Base-by-base conservation (phyloP, 2,329 filamentous ascomycete species). In the Plectosphaerella plurivora region DNA sequence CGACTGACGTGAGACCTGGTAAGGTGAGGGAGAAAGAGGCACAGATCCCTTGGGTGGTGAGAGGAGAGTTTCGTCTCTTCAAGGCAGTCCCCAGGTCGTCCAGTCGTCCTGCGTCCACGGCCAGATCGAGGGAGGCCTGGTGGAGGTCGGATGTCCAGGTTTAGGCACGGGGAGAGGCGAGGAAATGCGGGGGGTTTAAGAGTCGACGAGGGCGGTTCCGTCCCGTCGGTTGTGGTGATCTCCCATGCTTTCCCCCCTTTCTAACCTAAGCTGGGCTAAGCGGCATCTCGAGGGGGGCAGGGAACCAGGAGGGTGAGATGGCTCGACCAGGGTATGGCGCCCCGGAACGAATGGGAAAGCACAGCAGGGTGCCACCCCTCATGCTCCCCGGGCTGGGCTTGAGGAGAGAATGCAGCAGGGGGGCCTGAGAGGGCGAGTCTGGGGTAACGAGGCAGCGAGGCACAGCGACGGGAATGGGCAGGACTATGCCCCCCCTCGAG, bases 131-230 rank as follows among this genome's bases (percentile, higher is more conserved):
- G 50, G 12, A 48, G 46, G 8, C 11, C 49, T 1, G 68, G 1
- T 70, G 67, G 68, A 61, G 54, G 36, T 61, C 66, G 0, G 68
- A 33, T 33, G 28, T 33, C 28, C 28, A 33, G 28, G 8, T 33
- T 33, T 33, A 47, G 28, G 45, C 45, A 47, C 45, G 45, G 35
- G 45, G 45, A 16, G 24, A 47, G 45, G 45, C n/a, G 35, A 28
- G 35, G 33, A 48, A 37, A 33, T 20, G 35, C 22, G 44, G 45
- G 44, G 44, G 4, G 22, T 28, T 47, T 16, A 25, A 47, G 45
- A 28, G 18, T 33, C 24, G 45, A 28, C 28, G 35, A 28, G 45
- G 46, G 37, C 35, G 46, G 47, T 49, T 28, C 35, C 37, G 37
- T 36, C 20, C 47, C 25, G 47, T 49, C 47, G 47, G 37, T 48